These are phyloP conservation scores for Ogataea polymorpha DNA, from an alignment of 805 yeast genomes.

Conservation along the genomic window DNA sequence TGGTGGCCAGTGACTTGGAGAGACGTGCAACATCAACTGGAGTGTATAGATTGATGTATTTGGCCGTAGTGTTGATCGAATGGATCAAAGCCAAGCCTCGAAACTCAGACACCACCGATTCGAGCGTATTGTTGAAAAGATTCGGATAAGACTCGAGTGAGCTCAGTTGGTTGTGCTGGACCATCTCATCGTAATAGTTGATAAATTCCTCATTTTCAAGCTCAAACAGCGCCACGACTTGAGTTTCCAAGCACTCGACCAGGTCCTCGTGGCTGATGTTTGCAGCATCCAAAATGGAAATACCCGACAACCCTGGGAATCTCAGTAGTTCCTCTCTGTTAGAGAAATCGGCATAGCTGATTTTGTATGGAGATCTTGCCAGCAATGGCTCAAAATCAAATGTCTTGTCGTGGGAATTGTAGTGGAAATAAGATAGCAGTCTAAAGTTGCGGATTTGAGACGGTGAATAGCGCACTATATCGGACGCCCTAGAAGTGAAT, in stretches of 20 bases:
- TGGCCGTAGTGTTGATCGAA: conserved; percentile 45
- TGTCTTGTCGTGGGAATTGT: conserved; percentile 8
- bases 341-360: conserved; percentile 34
- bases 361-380: conserved; percentile 36
- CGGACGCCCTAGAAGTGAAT: conserved; percentile 23
- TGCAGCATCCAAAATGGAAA: conserved; percentile 34
- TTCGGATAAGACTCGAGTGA: conserved; percentile 23
- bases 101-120: conserved; percentile 29
- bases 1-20: conserved; percentile 16
- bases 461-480: conserved; percentile 41
- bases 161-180: conserved; percentile 2
- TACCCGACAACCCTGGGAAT: conserved; percentile 36
- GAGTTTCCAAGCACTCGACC: conserved; percentile 37
- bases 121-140: conserved; percentile 20
- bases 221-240: conserved; percentile 39
- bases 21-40: conserved; percentile 34
- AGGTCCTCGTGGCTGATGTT: conserved; percentile 35
- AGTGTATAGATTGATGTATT: conserved; percentile 52
- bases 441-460: conserved; percentile 51
- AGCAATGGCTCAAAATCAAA: conserved; percentile 46
- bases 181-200: conserved; percentile 13
- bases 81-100: conserved; percentile 63
- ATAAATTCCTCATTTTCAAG: conserved; percentile 27
- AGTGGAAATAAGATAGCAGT: conserved; percentile 54
- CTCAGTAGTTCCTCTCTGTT: conserved; percentile 2